Conservation (phyloP, 495 filamentous ascomycete species). For the Entonaema liquescens region DNA sequence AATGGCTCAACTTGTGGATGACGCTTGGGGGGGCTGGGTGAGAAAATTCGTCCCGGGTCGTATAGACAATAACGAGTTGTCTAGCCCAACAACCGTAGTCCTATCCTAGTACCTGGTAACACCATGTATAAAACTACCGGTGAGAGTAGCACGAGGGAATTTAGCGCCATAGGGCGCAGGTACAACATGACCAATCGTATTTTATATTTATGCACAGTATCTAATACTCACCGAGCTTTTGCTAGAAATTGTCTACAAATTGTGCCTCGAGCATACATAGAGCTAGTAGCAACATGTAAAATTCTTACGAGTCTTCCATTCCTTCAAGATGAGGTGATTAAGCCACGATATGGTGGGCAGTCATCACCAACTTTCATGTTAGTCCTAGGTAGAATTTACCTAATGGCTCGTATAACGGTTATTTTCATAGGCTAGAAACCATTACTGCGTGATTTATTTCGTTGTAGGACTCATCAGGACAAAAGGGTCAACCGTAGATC, state of each 20-base stretch:
- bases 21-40: constrained; percentile 10
- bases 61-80: neutral
- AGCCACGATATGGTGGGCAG: neutral
- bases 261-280: neutral
- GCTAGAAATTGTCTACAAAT: neutral
- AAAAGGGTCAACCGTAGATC: neutral
- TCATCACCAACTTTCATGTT: neutral
- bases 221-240: neutral
- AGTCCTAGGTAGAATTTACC: no score
- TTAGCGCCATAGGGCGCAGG: no score
- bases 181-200: neutral
- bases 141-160: neutral
- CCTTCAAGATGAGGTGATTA: constrained; percentile 7
- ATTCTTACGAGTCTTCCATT: neutral
- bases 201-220: neutral
- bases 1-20: constrained; percentile 10
- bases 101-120: neutral
- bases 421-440: neutral
- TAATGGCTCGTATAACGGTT: no score
- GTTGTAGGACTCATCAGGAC: neutral
- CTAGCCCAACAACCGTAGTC: neutral
- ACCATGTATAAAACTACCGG: neutral
- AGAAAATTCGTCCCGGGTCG: neutral
- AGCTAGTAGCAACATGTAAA: neutral
- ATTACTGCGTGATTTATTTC: neutral